Evolutionary conservation across 768 basidiomycete species (phyloP).

Genomic region (Suillus placidus): DNA sequence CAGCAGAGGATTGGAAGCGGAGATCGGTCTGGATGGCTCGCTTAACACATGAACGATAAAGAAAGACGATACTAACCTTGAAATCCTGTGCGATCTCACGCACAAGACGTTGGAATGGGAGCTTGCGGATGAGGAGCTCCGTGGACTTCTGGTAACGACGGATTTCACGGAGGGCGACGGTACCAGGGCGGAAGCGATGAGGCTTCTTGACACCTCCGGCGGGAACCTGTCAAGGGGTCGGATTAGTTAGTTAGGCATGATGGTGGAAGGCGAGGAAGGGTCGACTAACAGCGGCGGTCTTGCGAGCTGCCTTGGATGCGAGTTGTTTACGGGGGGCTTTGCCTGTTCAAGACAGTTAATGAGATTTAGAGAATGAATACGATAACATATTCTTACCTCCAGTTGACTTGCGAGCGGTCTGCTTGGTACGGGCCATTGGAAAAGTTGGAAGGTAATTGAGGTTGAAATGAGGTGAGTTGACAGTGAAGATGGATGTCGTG

Average conservation of each 20-base stretch:
- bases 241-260: slow-evolving; percentile 6
- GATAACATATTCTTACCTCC: slow-evolving; percentile 48
- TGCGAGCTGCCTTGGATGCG: slow-evolving; percentile 62
- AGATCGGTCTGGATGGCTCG: slow-evolving; percentile 57
- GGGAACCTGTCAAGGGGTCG: slow-evolving; percentile 38
- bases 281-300: slow-evolving; percentile 49
- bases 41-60: not conserved
- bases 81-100: slow-evolving; percentile 84
- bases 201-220: slow-evolving; percentile 80
- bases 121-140: slow-evolving; percentile 65
- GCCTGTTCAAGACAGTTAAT: slow-evolving; percentile 33
- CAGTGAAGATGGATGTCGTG: not conserved
- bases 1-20: slow-evolving; percentile 73
- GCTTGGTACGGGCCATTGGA: slow-evolving; percentile 74
- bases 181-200: slow-evolving; percentile 80
- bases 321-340: slow-evolving; percentile 66
- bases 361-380: not conserved
- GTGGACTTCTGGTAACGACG: slow-evolving; percentile 66
- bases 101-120: slow-evolving; percentile 73
- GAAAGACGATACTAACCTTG: slow-evolving; percentile 46
- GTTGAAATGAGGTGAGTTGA: slow-evolving; percentile 28
- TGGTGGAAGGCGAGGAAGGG: slow-evolving; percentile 4
- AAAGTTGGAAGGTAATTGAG: slow-evolving; percentile 1
- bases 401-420: slow-evolving; percentile 83
- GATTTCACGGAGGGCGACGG: slow-evolving; percentile 78